Percentiles rank a stretch among this genome's conserved stretches.
phyloP scores from a whole-genome alignment of 371 early-diverging fungal species.

The Syncephalis plumigaleata region DNA sequence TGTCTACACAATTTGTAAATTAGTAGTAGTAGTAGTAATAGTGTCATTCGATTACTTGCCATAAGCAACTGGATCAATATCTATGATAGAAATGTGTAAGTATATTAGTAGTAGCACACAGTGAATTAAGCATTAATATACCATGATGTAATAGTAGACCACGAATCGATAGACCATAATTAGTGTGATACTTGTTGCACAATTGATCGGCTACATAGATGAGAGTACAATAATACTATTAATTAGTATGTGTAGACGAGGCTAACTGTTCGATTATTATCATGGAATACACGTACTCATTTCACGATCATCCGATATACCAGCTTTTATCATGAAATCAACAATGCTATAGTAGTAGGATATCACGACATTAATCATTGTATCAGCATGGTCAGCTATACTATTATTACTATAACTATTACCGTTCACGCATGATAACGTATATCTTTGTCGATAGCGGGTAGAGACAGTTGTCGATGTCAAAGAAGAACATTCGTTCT shows the following conservation, averaged over 20 bases:
- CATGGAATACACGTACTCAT: constrained; percentile 1
- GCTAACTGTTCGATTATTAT: no score
- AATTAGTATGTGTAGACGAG: neutral
- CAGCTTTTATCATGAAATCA: constrained; percentile 25
- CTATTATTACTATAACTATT: no score
- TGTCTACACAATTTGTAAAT: constrained; percentile 15
- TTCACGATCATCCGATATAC: constrained; percentile 27
- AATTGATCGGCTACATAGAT: constrained; percentile 23
- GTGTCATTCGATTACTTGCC: constrained; percentile 11
- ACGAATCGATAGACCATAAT: constrained; percentile 65
- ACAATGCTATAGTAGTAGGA: constrained; percentile 19
- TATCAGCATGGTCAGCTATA: no score
- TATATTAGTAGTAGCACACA: constrained; percentile 2
- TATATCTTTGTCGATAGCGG: constrained; percentile 33
- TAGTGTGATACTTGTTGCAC: constrained; percentile 32
- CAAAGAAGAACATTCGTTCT: constrained; percentile 55
- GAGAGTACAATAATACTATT: neutral
- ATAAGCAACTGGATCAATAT: constrained; percentile 40
- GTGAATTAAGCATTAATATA: constrained; percentile 3
- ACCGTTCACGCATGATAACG: constrained; percentile 37
- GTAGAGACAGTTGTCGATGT: constrained; percentile 76
- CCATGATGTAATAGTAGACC: constrained; percentile 51
- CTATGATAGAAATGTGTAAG: no score
- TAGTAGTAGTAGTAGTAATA: neutral
- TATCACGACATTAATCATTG: no score